Conservation (phyloP, 2,329 filamentous ascomycete species). For the Blastomyces parvus region DNA sequence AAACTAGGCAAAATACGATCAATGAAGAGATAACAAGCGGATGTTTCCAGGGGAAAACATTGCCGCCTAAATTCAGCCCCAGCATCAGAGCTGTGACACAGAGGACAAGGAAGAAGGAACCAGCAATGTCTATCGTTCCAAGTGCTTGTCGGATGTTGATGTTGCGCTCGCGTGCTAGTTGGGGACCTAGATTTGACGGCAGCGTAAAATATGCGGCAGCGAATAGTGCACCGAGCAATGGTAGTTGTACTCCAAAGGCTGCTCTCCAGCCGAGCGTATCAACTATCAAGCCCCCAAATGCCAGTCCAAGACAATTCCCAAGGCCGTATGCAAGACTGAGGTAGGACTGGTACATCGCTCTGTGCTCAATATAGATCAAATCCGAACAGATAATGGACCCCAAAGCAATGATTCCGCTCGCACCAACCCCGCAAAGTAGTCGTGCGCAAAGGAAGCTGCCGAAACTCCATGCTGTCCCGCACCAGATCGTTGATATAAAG, state of each 20-base stretch:
- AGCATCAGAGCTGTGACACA: constrained; percentile 42
- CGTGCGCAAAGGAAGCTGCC: constrained; percentile 60
- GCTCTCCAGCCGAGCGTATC: constrained; percentile 33
- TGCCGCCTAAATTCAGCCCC: constrained; percentile 44
- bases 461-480: constrained; percentile 58
- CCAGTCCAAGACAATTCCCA: constrained; percentile 30
- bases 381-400: constrained; percentile 55
- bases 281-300: constrained; percentile 31
- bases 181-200: constrained; percentile 39
- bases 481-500: constrained; percentile 58
- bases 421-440: constrained; percentile 62
- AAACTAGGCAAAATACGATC: constrained; percentile 31
- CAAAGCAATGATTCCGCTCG: constrained; percentile 58
- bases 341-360: constrained; percentile 34
- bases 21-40: constrained; percentile 41
- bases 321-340: constrained; percentile 30
- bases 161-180: constrained; percentile 33
- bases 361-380: constrained; percentile 59
- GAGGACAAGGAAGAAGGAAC: constrained; percentile 38
- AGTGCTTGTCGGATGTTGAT: constrained; percentile 35
- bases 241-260: constrained; percentile 42
- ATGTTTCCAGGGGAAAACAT: constrained; percentile 43
- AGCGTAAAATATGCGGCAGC: constrained; percentile 37
- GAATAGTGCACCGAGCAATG: constrained; percentile 32
- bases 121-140: constrained; percentile 41